phyloP scores from a whole-genome alignment of 345 rosid genomes.

The Gossypium longicalyx region DNA sequence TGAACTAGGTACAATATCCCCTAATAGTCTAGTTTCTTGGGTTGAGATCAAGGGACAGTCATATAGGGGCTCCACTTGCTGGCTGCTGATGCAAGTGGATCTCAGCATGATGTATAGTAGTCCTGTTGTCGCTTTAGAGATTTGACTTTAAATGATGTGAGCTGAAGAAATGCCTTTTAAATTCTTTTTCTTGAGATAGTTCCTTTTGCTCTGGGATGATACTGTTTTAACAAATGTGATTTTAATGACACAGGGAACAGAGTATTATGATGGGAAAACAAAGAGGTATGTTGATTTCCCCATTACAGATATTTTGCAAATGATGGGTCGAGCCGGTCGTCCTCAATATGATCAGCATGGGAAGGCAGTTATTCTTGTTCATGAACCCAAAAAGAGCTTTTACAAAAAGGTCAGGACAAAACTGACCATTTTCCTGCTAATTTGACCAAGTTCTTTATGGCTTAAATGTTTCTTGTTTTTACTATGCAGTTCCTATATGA shows the following conservation, averaged over 20 bases:
- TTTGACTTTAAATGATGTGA: neutral
- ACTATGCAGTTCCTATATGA: constrained; percentile 81
- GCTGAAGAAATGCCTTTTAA: neutral
- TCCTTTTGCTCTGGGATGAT: constrained; percentile 1
- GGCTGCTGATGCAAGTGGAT: neutral
- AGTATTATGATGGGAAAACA: constrained; percentile 90
- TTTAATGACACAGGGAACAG: constrained; percentile 70
- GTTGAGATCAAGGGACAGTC: neutral
- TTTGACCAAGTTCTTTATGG: constrained; percentile 13
- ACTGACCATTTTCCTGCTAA: constrained; percentile 11
- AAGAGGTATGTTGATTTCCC: constrained; percentile 96
- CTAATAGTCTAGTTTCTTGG: neutral
- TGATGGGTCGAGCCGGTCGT: constrained; percentile 99
- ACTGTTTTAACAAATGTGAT: constrained; percentile 2
- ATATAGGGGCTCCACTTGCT: neutral
- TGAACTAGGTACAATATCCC: neutral
- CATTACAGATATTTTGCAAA: constrained; percentile 95
- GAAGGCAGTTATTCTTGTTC: constrained; percentile 97
- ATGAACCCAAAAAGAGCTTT: constrained; percentile 97
- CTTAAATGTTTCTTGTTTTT: constrained; percentile 8
- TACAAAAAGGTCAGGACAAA: constrained; percentile 70
- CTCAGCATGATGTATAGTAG: neutral
- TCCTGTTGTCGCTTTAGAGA: neutral
- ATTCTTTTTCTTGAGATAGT: neutral
- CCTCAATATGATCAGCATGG: constrained; percentile 99